phyloP scores from a whole-genome alignment of 2,329 filamentous ascomycete genomes.

The Pseudogymnoascus sp. region DNA sequence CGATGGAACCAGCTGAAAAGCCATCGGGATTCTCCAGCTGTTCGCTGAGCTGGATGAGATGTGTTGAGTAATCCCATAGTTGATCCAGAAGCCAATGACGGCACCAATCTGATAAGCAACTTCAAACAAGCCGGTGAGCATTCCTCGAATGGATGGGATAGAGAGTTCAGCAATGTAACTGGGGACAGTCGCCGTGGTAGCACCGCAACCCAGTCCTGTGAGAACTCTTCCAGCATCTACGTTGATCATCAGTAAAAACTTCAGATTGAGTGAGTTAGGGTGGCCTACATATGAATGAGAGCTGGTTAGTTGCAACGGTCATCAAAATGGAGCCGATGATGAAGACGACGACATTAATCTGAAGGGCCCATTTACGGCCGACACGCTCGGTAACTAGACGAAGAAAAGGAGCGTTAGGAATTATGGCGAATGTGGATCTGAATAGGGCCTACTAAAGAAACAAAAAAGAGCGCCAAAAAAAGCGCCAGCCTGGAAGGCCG shows the following conservation, averaged over 20 bases:
- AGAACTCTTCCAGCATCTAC: slow-evolving; percentile 30
- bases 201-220: slow-evolving; percentile 28
- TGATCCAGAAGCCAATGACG: slow-evolving; percentile 31
- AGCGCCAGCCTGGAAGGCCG: slow-evolving; percentile 39
- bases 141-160: slow-evolving; percentile 28
- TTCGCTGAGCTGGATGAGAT: slow-evolving; percentile 19
- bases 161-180: slow-evolving; percentile 30
- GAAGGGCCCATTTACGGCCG: slow-evolving; percentile 43
- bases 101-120: slow-evolving; percentile 28
- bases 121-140: slow-evolving; percentile 26
- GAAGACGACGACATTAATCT: slow-evolving; percentile 37
- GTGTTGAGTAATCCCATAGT: slow-evolving; percentile 28
- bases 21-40: slow-evolving; percentile 32
- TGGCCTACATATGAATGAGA: slow-evolving; percentile 38
- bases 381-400: slow-evolving; percentile 37
- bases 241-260: not conserved
- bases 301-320: slow-evolving; percentile 33
- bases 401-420: not conserved
- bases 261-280: slow-evolving; percentile 17
- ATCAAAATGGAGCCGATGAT: slow-evolving; percentile 38
- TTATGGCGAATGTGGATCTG: not conserved
- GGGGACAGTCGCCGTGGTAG: slow-evolving; percentile 26
- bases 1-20: slow-evolving; percentile 50
- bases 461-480: slow-evolving; percentile 45
- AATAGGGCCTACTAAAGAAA: slow-evolving; percentile 29